Evolutionary conservation across 148 eudicot species (phyloP), one percentile per base, ranked within the genome.

Genomic region (Vaccinium vitisidaea): DNA sequence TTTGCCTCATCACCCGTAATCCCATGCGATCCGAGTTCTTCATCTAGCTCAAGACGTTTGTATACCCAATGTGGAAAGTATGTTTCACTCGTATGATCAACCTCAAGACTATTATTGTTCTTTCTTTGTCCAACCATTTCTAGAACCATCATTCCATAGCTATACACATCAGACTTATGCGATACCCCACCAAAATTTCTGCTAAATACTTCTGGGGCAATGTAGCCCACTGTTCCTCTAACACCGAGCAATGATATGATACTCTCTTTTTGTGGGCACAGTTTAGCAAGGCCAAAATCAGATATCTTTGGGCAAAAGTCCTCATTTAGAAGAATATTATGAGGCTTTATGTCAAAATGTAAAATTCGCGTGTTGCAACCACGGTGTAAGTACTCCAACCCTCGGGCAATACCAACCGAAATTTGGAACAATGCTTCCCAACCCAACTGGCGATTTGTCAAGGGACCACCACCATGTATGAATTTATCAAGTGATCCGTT

Each of bases 401-500:
- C 81, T 52, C 43, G 54, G 7, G 81, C 81, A 79, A 79, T 79
- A 1, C 81, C 63, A 53, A 79, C 4, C 14, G 69, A 23, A 27
- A 79, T 79, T 16, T 18, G 46, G 82, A 23, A 52, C 12, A 52
- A 77, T 77, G 61, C 10, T 12, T 77, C 4, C 86, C 84, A 61
- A 50, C 61, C 86, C 46, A 87, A 69, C 19, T 85, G 65, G 23
- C 13, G 0, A 25, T 63, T 4, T 36, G 4, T 30, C 11, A 73
- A 16, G 5, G 86, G 63, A 14, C 55, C 36, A 21, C 25, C 43
- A 52, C 23, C n/a, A 19, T 81, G 12, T 18, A 84, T 77, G 81
- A 84, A 87, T 19, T 80, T 87, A 0, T 87, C 86, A 3, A 87
- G 82, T 19, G 89, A 87, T 30, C 86, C 84, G n/a, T 84, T 32